Evolutionary conservation across 345 rosid species (phyloP), one percentile per base, ranked within the genome.

Genomic region (Isatis tinctoria): DNA sequence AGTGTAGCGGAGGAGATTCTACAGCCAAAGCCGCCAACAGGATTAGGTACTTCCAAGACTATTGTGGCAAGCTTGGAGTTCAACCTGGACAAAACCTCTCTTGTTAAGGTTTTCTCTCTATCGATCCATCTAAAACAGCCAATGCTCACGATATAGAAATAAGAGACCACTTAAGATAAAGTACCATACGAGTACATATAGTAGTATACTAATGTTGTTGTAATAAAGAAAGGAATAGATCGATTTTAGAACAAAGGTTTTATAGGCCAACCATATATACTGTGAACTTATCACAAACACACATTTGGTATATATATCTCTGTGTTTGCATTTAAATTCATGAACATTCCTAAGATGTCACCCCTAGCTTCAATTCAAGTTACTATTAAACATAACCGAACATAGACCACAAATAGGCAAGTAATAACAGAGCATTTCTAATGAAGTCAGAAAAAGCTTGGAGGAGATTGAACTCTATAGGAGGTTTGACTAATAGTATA

Each of bases 11-110:
- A 2, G 44, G 77, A 26, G 59, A 72, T 43, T 1, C 83, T 5
- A 58, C 26, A 3, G 60, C 16, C 1, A 56, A 8, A 3, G 18
- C 82, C 0, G 87, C 82, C n/a, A 77, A 69, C 44, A 78, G 89
- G 54, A 40, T 86, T 47, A 27, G 36, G 54, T 89, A 83, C 59
- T 89, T 79, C 65, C 78, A 51, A 6, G 76, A 86, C 14, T 84
- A 79, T 37, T 87, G 90, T 48, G 54, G 20, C 35, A 78, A 82
- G 56, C 56, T 87, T 37, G 86, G 78, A 5, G 95, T 87, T 10
- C 69, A 76, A 37, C 76, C 90, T 4, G 86, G 87, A 9, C 76
- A 68, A 1, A 86, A 88, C 40, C 87, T 88, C 67, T 30, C 74
- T 20, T 86, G 93, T 64, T 86, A 82, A 76, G 11, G 3, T 24